Conservation (phyloP, 2,329 filamentous ascomycete species). For the Diaporthe vaccinii region DNA sequence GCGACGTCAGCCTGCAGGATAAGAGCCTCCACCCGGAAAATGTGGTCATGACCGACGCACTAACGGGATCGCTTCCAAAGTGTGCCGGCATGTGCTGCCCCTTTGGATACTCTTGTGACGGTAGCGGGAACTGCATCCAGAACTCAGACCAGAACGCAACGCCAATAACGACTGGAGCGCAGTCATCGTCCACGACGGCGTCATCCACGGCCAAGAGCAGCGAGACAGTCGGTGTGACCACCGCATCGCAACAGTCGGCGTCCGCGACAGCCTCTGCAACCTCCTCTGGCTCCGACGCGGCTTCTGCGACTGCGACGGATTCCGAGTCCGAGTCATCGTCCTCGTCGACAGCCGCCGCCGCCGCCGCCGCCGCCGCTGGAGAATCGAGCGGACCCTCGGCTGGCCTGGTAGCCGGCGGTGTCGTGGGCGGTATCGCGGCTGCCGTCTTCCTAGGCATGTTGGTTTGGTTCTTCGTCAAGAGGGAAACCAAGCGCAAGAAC, state of each 20-base stretch:
- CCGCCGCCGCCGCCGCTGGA: slow-evolving; percentile 42
- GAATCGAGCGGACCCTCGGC: slow-evolving; percentile 50
- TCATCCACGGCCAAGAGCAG: slow-evolving; percentile 44
- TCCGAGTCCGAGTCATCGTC: slow-evolving; percentile 43
- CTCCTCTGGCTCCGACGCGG: slow-evolving; percentile 40
- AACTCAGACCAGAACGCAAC: slow-evolving; percentile 63
- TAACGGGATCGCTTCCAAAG: slow-evolving; percentile 65
- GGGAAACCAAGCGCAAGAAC: slow-evolving; percentile 46
- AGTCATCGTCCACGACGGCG: slow-evolving; percentile 44
- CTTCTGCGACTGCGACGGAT: slow-evolving; percentile 43
- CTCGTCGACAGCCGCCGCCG: slow-evolving; percentile 43
- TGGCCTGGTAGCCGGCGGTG: slow-evolving; percentile 61
- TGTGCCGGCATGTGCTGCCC: slow-evolving; percentile 79
- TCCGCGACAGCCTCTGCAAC: slow-evolving; percentile 44
- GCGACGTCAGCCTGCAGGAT: slow-evolving; percentile 74
- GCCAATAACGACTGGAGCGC: slow-evolving; percentile 42
- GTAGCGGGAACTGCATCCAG: slow-evolving; percentile 62
- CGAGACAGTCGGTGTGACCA: slow-evolving; percentile 41
- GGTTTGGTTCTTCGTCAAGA: slow-evolving; percentile 54
- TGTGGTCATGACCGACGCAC: slow-evolving; percentile 75
- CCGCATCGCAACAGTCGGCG: slow-evolving; percentile 42
- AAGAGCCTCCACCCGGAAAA: slow-evolving; percentile 67
- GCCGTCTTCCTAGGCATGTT: slow-evolving; percentile 56
- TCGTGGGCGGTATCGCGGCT: slow-evolving; percentile 60
- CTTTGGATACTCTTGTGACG: slow-evolving; percentile 76